Percentiles rank a stretch among this genome's conserved stretches.
phyloP scores from a whole-genome alignment of 768 basidiomycete species.

The Suillus cothurnatus region DNA sequence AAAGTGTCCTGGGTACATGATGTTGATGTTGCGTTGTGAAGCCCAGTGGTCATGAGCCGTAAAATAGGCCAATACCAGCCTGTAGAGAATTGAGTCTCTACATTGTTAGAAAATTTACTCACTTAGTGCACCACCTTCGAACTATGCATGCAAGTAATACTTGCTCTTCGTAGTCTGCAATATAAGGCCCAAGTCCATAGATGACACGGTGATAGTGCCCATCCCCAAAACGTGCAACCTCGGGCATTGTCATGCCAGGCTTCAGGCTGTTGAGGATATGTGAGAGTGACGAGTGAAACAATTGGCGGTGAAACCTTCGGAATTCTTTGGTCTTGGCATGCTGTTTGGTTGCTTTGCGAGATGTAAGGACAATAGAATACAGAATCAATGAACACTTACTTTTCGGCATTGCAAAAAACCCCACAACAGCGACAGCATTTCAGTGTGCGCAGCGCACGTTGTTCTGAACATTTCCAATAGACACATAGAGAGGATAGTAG shows the following conservation, averaged over 20 bases:
- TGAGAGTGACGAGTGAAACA: slow-evolving; percentile 34
- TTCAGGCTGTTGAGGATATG: slow-evolving; percentile 27
- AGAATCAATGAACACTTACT: slow-evolving; percentile 19
- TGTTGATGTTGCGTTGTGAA: too few relatives aligned
- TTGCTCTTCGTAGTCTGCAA: too few relatives aligned
- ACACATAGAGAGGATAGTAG: slow-evolving; percentile 14
- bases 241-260: not conserved
- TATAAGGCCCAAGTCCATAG: too few relatives aligned
- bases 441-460: slow-evolving; percentile 11
- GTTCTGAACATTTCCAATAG: slow-evolving; percentile 16
- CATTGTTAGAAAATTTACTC: too few relatives aligned
- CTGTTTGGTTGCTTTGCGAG: slow-evolving; percentile 12
- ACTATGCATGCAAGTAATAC: too few relatives aligned
- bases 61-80: too few relatives aligned
- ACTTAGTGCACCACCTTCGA: too few relatives aligned
- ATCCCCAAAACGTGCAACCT: too few relatives aligned
- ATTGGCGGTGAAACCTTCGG: slow-evolving; percentile 31
- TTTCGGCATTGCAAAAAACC: slow-evolving; percentile 34
- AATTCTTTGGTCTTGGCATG: slow-evolving; percentile 20
- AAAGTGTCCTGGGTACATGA: too few relatives aligned
- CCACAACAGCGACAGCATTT: slow-evolving; percentile 21
- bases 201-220: too few relatives aligned
- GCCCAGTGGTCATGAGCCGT: too few relatives aligned
- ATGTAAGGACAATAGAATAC: not conserved
- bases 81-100: too few relatives aligned